phyloP scores from a whole-genome alignment of 306 rosid species.

The Vigna radiata region DNA sequence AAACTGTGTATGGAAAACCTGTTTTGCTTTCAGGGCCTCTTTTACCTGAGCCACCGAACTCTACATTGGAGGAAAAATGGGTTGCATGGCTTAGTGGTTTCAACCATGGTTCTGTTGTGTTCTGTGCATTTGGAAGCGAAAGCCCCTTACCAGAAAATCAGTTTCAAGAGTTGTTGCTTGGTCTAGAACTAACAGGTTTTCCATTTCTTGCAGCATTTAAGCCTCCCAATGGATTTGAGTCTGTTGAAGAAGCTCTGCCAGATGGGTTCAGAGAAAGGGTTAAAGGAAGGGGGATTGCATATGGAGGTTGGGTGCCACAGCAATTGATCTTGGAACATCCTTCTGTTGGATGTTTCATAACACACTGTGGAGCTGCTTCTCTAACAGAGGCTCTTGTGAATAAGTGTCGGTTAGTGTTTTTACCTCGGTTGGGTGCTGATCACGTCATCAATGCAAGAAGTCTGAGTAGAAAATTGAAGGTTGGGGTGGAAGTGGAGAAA shows the following conservation, averaged over 20 bases:
- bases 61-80: conserved; percentile 43
- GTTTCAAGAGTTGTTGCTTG: conserved; percentile 37
- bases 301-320: conserved; percentile 68
- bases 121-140: conserved; percentile 45
- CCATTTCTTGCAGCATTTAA: conserved; percentile 46
- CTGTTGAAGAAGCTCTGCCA: conserved; percentile 40
- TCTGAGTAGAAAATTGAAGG: conserved; percentile 40
- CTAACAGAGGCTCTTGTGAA: conserved; percentile 52
- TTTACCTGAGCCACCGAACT: conserved; percentile 2
- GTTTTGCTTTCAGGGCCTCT: conserved; percentile 44
- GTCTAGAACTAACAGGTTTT: conserved; percentile 38
- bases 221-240: conserved; percentile 3
- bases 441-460: conserved; percentile 49
- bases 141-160: conserved; percentile 6
- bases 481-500: conserved; percentile 66
- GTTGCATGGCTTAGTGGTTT: conserved; percentile 18
- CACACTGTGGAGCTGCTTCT: conserved; percentile 74
- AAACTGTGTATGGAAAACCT: conserved; percentile 5
- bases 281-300: conserved; percentile 38
- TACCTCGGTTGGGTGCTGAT: conserved; percentile 48
- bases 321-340: conserved; percentile 59
- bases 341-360: conserved; percentile 71
- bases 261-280: conserved; percentile 39
- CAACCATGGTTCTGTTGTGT: conserved; percentile 38
- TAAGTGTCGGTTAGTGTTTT: conserved; percentile 53